Conservation (phyloP, 345 rosid genomes). For the Lepidium didymum region DNA sequence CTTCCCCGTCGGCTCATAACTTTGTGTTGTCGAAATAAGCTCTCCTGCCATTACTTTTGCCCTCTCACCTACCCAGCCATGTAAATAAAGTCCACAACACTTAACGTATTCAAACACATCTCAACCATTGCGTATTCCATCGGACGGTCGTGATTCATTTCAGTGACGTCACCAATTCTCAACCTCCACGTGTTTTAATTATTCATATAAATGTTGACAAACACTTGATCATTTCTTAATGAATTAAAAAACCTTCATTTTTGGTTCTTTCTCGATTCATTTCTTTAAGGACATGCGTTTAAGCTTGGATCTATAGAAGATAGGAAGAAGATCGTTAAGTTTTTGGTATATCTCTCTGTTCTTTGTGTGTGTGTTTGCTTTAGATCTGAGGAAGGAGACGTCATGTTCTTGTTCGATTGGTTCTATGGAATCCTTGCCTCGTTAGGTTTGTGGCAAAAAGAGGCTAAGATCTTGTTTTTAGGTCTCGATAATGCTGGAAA, state of each 20-base stretch:
- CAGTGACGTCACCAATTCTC: background rate
- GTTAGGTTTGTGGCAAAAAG: constrained; percentile 84
- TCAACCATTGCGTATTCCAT: background rate
- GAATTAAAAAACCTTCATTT: background rate
- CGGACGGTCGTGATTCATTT: background rate
- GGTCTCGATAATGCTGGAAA: constrained; percentile 97
- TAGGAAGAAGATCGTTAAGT: background rate
- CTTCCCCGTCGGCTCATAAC: background rate
- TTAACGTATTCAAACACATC: background rate
- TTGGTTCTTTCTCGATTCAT: background rate
- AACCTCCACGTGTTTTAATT: constrained; percentile 6
- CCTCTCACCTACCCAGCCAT: background rate
- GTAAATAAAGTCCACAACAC: background rate
- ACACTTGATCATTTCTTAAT: background rate
- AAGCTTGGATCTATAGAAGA: background rate
- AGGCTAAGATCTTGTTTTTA: constrained; percentile 84
- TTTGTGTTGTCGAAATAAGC: background rate
- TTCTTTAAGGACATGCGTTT: background rate
- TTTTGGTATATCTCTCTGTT: background rate
- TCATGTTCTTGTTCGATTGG: constrained; percentile 83
- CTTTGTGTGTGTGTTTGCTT: background rate
- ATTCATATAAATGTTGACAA: background rate
- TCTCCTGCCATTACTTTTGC: background rate
- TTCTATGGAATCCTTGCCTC: constrained; percentile 80
- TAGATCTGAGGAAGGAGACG: constrained; percentile 9